Conservation (phyloP, 768 basidiomycete genomes). For the Suillus luteus region DNA sequence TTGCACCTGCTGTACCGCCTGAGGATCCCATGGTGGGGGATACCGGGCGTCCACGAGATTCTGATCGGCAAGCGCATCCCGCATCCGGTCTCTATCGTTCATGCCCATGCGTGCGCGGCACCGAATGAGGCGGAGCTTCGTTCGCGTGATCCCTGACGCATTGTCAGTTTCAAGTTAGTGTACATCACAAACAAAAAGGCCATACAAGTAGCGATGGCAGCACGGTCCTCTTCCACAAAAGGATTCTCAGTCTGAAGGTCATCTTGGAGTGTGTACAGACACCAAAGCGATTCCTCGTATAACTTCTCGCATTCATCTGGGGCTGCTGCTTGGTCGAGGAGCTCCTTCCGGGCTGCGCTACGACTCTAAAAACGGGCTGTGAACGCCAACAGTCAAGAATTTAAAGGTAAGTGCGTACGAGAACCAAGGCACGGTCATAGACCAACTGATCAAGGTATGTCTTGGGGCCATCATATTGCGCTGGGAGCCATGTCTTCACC, state of each 20-base stretch:
- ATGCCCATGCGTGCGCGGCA: conserved; percentile 78
- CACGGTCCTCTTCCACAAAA: conserved; percentile 80
- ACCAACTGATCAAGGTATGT: conserved; percentile 89
- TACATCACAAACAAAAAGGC: conserved; percentile 17
- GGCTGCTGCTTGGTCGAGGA: conserved; percentile 73
- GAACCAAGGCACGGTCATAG: conserved; percentile 86
- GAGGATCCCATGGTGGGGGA: conserved; percentile 73
- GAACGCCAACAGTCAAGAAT: background rate
- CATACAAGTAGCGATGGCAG: conserved; percentile 77
- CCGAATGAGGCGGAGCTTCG: conserved; percentile 78
- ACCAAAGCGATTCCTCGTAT: conserved; percentile 95
- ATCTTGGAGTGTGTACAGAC: conserved; percentile 89
- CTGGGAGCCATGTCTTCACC: conserved; percentile 86
- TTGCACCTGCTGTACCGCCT: conserved; percentile 35
- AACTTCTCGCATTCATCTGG: conserved; percentile 89
- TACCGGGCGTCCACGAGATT: conserved; percentile 73
- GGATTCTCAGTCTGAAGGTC: conserved; percentile 84
- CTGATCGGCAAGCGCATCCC: conserved; percentile 76
- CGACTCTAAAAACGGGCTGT: conserved; percentile 62
- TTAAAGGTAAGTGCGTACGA: conserved; percentile 53
- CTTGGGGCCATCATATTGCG: conserved; percentile 78
- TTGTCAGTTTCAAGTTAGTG: background rate
- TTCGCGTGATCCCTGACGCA: conserved; percentile 75
- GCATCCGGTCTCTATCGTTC: conserved; percentile 70
- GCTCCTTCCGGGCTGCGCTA: conserved; percentile 87